A percentile compares a stretch with the other conserved stretches of the same genome.
phyloP scores from a whole-genome alignment of 139 green algal species.

The Chlorella sp. region DNA sequence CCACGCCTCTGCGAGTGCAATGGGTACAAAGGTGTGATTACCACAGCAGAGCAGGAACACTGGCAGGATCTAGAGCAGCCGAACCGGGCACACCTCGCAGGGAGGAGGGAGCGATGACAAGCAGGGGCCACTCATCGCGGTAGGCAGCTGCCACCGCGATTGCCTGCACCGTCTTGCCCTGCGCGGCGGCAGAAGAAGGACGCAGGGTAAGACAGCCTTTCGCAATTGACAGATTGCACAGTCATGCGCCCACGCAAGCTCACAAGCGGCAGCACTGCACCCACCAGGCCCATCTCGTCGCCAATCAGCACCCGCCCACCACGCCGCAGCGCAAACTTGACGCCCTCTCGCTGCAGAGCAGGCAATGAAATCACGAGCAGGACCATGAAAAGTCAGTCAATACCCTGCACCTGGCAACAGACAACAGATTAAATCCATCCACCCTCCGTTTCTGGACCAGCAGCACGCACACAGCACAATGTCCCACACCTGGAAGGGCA shows the following conservation, averaged over 20 bases:
- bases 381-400: too few relatives aligned
- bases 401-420: too few relatives aligned
- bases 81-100: conserved; percentile 52
- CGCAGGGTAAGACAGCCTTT: not conserved
- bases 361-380: too few relatives aligned
- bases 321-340: conserved; percentile 75
- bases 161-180: conserved; percentile 85
- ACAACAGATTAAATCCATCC: too few relatives aligned
- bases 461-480: too few relatives aligned
- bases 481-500: conserved; percentile 50
- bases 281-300: conserved; percentile 51
- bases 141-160: conserved; percentile 75
- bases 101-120: conserved; percentile 84
- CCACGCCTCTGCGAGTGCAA: conserved; percentile 66
- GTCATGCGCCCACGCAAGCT: too few relatives aligned
- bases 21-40: not conserved
- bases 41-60: too few relatives aligned
- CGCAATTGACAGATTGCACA: not conserved
- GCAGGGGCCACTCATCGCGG: conserved; percentile 80
- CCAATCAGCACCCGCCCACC: conserved; percentile 82
- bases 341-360: conserved; percentile 64
- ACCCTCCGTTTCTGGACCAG: too few relatives aligned
- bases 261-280: not conserved
- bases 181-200: not conserved
- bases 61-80: not conserved